A percentile compares a stretch with the other conserved stretches of the same genome.
These are phyloP conservation scores for Penicillium desertorum DNA, from an alignment of 495 filamentous ascomycete genomes.

Conservation along the genomic window DNA sequence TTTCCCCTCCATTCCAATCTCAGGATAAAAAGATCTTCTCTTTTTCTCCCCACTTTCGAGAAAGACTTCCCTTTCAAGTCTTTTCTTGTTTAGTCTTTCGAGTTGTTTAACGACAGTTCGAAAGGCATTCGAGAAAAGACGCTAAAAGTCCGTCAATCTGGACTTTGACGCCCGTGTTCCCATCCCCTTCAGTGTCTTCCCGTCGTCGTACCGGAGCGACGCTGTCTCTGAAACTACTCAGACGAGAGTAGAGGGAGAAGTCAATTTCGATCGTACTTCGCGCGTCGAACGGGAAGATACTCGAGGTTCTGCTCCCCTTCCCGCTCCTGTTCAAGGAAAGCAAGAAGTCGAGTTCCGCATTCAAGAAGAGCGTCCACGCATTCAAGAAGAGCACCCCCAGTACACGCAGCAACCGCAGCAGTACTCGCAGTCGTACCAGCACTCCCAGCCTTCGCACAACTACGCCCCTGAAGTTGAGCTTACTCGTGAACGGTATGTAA, in stretches of 20 bases:
- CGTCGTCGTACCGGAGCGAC: slow-evolving; percentile 94
- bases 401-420: slow-evolving; percentile 8
- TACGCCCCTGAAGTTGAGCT: slow-evolving; percentile 53
- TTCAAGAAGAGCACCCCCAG: slow-evolving; percentile 56
- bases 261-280: slow-evolving; percentile 72
- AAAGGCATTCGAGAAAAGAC: slow-evolving; percentile 92
- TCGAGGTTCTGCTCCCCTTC: slow-evolving; percentile 65
- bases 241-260: slow-evolving; percentile 85
- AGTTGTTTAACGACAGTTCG: slow-evolving; percentile 69
- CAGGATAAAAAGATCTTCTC: slow-evolving; percentile 18
- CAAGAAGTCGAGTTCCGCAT: slow-evolving; percentile 77
- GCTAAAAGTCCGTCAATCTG: slow-evolving; percentile 90
- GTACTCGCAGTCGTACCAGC: slow-evolving; percentile 12
- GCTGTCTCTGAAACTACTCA: slow-evolving; percentile 76
- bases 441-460: slow-evolving; percentile 15
- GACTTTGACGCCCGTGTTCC: slow-evolving; percentile 99
- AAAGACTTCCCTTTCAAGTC: slow-evolving; percentile 51
- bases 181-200: slow-evolving; percentile 99
- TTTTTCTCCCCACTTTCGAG: slow-evolving; percentile 28
- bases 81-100: slow-evolving; percentile 97
- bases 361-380: slow-evolving; percentile 60
- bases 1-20: slow-evolving; percentile 12
- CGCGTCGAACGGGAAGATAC: slow-evolving; percentile 94
- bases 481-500: slow-evolving; percentile 55
- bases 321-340: slow-evolving; percentile 64